Base-by-base conservation (phyloP, 2,329 filamentous ascomycete genomes). In the Fusarium penzigii region DNA sequence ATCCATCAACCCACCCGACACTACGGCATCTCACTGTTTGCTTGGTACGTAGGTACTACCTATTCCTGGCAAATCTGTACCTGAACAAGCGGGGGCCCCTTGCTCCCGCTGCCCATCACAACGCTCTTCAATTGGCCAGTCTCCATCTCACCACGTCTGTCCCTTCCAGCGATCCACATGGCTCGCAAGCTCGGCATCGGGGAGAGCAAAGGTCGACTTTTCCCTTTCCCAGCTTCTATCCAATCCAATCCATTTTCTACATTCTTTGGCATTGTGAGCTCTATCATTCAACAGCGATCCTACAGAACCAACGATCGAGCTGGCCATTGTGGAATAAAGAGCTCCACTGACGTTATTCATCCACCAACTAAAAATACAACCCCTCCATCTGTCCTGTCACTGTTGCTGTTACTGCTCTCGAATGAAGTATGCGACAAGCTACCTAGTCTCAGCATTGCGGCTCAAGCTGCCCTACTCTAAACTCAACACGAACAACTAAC, bases 391-490 rank as follows among this genome's bases (percentile, higher is more conserved):
- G 4, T 36, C 32, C 32, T 4, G 20, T 25, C 20, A 25, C 20
- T 25, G 20, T 25, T 7, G 7, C 20, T 25, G 20, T 25, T 25
- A 25, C 20, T 25, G 20, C 7, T 36, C 32, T 36, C 32, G 32
- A 36, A 36, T 36, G 32, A 14, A 36, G 32, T 36, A 36, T 36
- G 32, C 32, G 32, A 14, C 32, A 36, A 36, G 32, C 40, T n/a
- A 36, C 5, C 39, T n/a, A 59, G 57, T 50, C 51, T 55, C 44
- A 41, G 12, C 52, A 38, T 42, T 47, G 45, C 56, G 55, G 59
- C 56, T 58, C 52, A 48, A 61, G 58, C 55, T 58, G 58, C 53
- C 45, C 36, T 39, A 5, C 20, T 25, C 20, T 44, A 20, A 17
- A 34, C 16, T 41, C 42, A 34, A n/a, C 44, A 20, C 8, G 41